These are phyloP conservation scores for Pyrenula massariospora DNA, from an alignment of 495 filamentous ascomycete genomes.

Conservation along the genomic window DNA sequence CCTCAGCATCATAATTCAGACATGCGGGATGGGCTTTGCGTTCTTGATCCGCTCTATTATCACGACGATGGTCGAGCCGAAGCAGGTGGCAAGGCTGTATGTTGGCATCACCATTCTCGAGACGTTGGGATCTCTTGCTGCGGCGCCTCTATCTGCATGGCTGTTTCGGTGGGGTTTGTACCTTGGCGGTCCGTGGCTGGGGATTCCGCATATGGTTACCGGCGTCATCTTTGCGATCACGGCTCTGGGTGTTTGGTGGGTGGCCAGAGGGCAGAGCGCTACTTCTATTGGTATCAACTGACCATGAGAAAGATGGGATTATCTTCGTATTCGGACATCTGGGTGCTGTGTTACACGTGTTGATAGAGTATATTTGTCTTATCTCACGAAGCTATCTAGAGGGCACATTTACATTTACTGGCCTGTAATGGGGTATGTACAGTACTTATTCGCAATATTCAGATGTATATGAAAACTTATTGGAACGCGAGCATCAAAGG, in stretches of 20 bases:
- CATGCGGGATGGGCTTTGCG: constrained; percentile 34
- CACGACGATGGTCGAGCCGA: constrained; percentile 36
- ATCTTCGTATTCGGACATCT: too few species aligned
- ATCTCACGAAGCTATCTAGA: too few species aligned
- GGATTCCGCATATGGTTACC: constrained; percentile 42
- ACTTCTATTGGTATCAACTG: too few species aligned
- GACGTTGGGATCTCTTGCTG: constrained; percentile 39
- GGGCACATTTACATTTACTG: too few species aligned
- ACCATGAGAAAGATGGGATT: too few species aligned
- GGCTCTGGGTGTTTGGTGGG: constrained; percentile 23
- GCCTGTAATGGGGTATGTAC: too few species aligned
- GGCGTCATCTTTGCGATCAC: constrained; percentile 28
- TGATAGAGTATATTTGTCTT: too few species aligned
- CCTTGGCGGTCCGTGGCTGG: constrained; percentile 37
- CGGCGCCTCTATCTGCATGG: constrained; percentile 37
- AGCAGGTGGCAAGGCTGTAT: constrained; percentile 44
- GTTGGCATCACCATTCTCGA: constrained; percentile 46
- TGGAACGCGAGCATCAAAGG: too few species aligned
- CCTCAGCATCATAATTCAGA: constrained; percentile 33
- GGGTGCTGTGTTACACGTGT: too few species aligned
- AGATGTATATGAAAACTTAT: too few species aligned
- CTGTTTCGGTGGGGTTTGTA: constrained; percentile 40
- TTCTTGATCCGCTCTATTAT: constrained; percentile 36
- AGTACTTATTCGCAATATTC: too few species aligned
- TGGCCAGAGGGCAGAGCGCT: too few species aligned